These are phyloP conservation scores for Candida chilensis DNA, from an alignment of 805 yeast genomes.

Conservation along the genomic window DNA sequence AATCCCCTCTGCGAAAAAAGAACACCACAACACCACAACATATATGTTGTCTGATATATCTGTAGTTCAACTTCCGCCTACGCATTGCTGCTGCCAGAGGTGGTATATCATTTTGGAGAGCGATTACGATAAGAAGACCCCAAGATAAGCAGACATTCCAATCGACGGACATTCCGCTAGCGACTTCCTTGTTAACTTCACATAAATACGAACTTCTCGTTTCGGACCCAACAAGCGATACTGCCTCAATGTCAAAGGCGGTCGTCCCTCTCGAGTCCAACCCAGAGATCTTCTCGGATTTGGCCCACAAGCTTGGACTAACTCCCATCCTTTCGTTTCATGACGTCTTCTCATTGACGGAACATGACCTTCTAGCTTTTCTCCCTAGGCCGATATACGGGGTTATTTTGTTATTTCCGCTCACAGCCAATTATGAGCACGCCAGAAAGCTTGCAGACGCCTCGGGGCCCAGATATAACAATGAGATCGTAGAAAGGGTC, in stretches of 20 bases:
- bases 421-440: constrained; percentile 52
- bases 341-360: constrained; percentile 82
- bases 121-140: no score
- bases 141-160: not conserved
- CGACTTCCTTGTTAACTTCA: no score
- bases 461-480: constrained; percentile 8
- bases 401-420: constrained; percentile 74
- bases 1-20: no score
- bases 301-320: constrained; percentile 64
- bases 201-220: not conserved
- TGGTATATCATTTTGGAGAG: no score
- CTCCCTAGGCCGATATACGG: constrained; percentile 78
- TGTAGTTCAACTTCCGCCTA: no score
- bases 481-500: constrained; percentile 22
- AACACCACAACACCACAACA: no score
- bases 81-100: no score
- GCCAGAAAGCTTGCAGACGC: constrained; percentile 33
- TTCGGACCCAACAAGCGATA: not conserved
- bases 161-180: not conserved
- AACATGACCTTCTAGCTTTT: constrained; percentile 70
- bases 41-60: no score
- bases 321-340: constrained; percentile 50
- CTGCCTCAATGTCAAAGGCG: constrained; percentile 8
- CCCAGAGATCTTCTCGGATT: constrained; percentile 70
- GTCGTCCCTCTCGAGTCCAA: constrained; percentile 88